These are phyloP conservation scores for Aspergillus jensenii DNA, from an alignment of 2,329 filamentous ascomycete genomes.

Conservation along the genomic window DNA sequence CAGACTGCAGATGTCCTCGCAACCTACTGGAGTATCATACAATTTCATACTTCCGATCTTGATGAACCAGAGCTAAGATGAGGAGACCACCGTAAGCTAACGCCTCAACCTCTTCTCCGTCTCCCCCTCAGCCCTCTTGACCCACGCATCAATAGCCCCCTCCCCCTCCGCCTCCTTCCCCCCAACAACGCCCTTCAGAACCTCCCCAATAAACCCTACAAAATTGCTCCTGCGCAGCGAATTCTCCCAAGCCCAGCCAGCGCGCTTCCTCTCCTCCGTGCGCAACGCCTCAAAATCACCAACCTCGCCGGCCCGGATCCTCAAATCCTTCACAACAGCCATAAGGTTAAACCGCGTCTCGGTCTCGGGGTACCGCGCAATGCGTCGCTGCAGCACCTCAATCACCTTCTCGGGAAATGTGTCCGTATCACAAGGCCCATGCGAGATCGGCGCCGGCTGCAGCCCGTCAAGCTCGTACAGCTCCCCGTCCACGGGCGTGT, in stretches of 20 bases:
- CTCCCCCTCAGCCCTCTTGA: constrained; percentile 63
- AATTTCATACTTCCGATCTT: not conserved
- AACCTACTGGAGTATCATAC: not conserved
- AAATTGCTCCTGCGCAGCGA: constrained; percentile 90
- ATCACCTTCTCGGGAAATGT: constrained; percentile 80
- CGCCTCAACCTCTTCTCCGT: constrained; percentile 39
- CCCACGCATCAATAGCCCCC: constrained; percentile 72
- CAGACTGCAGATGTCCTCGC: not conserved
- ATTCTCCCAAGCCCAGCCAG: constrained; percentile 93
- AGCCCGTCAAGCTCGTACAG: constrained; percentile 96
- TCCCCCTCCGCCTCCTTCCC: constrained; percentile 67
- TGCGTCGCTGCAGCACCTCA: constrained; percentile 79
- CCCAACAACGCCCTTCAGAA: constrained; percentile 81
- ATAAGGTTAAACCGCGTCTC: constrained; percentile 97
- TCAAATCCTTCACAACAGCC: constrained; percentile 83
- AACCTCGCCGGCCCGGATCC: constrained; percentile 73
- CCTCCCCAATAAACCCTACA: constrained; percentile 88
- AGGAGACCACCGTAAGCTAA: not conserved
- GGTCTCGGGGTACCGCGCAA: constrained; percentile 76
- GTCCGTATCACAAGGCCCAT: constrained; percentile 70
- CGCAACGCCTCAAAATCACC: constrained; percentile 78
- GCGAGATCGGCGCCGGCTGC: constrained; percentile 86
- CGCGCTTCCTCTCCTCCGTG: constrained; percentile 78
- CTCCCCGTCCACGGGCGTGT: constrained; percentile 74
- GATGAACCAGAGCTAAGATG: not conserved